These are phyloP conservation scores for Clarireedia homoeocarpa DNA, from an alignment of 2,329 filamentous ascomycete species.

Conservation along the genomic window DNA sequence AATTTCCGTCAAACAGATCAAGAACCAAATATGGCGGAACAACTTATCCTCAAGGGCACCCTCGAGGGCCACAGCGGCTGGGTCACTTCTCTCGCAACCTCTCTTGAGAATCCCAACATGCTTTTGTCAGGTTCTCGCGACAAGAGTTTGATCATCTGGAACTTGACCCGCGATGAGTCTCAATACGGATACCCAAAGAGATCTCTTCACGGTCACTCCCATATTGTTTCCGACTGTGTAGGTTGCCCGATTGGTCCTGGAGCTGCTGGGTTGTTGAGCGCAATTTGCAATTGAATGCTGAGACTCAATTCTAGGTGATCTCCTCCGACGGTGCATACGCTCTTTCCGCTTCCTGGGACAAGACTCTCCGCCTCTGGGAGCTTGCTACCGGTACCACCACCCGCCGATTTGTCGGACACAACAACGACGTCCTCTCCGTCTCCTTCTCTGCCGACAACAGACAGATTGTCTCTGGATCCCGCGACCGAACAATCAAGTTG, in stretches of 20 bases:
- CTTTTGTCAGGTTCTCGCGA: constrained; percentile 95
- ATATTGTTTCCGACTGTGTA: constrained; percentile 99
- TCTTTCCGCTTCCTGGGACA: constrained; percentile 98
- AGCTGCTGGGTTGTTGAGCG: constrained; percentile 3
- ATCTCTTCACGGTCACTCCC: constrained; percentile 96
- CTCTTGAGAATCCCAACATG: constrained; percentile 99
- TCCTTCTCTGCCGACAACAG: constrained; percentile 99
- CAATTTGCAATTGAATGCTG: constrained; percentile 29
- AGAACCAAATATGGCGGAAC: constrained; percentile 29
- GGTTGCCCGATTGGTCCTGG: constrained; percentile 36
- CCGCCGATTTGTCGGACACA: constrained; percentile 97
- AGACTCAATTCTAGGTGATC: constrained; percentile 65
- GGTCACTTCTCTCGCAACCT: constrained; percentile 97
- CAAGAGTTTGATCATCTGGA: constrained; percentile 99
- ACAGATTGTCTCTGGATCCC: constrained; percentile 98
- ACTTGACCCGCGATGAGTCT: constrained; percentile 96
- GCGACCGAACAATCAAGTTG: constrained; percentile 98
- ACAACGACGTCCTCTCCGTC: constrained; percentile 98
- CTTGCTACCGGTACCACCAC: constrained; percentile 95
- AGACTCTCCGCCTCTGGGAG: constrained; percentile 99
- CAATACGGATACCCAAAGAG: constrained; percentile 99
- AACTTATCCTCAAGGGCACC: constrained; percentile 79
- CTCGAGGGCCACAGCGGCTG: constrained; percentile 99
- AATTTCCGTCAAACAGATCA: constrained; percentile 17
- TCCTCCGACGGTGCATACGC: constrained; percentile 99